phyloP scores from a whole-genome alignment of 352 stramenopile genomes.

The Lagenidium giganteum region DNA sequence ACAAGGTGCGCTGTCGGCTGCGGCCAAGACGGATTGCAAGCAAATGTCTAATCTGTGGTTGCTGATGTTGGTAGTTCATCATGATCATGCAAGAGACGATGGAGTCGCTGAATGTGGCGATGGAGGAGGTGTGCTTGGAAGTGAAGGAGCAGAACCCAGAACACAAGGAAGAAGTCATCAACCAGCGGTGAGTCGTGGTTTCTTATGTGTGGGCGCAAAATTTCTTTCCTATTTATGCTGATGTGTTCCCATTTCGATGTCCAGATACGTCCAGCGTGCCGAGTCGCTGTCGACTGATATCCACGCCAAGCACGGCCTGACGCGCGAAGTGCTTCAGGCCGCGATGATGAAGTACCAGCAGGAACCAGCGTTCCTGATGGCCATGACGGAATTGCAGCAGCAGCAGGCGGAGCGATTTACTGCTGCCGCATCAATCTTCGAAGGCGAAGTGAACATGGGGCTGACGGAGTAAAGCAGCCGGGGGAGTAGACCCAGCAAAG shows the following conservation, averaged over 20 bases:
- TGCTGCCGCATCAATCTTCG: constrained; percentile 78
- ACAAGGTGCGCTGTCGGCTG: constrained; percentile 34
- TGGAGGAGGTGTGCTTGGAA: constrained; percentile 86
- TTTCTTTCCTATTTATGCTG: not conserved
- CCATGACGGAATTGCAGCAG: constrained; percentile 85
- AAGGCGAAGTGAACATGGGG: constrained; percentile 88
- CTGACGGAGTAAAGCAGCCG: constrained; percentile 50
- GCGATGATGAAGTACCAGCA: constrained; percentile 92
- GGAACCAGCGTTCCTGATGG: constrained; percentile 80
- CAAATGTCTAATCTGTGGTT: constrained; percentile 5
- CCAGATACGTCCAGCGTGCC: constrained; percentile 84
- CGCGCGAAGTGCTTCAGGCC: constrained; percentile 80
- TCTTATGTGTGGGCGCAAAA: not conserved
- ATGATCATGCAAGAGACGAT: constrained; percentile 89
- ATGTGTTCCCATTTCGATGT: not conserved
- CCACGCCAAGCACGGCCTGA: constrained; percentile 84
- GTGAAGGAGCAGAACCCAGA: constrained; percentile 84
- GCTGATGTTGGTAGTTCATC: constrained; percentile 54
- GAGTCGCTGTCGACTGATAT: constrained; percentile 82
- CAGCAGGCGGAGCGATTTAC: constrained; percentile 83
- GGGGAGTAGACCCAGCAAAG: not conserved
- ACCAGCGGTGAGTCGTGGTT: constrained; percentile 39
- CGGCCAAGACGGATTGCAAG: too few relatives aligned
- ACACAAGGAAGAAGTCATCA: constrained; percentile 88
- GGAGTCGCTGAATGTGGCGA: constrained; percentile 86